Base-by-base conservation (phyloP, 768 basidiomycete species). In the Boletales sp. region DNA sequence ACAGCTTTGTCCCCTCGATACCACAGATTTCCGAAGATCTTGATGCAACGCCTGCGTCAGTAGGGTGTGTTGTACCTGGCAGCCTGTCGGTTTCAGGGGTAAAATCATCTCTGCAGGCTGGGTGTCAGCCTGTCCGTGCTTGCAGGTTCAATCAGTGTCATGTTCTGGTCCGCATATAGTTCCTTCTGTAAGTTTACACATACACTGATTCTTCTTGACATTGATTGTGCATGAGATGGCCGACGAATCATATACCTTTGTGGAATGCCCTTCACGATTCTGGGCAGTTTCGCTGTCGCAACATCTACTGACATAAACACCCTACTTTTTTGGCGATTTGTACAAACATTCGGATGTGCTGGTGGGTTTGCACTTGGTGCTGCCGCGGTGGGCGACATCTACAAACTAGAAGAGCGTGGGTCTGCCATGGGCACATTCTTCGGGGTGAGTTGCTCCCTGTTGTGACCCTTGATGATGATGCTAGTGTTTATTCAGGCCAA, bases 1-100 rank as follows among this genome's bases (percentile, higher is more conserved):
- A 80, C 0, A 80, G 80, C 1, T 89, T 91, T 62, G 74, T 88
- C 3, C 88, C 88, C 0, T 81, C 82, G 0, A 85, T 91, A 48
- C 86, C 87, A 0, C 77, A 85, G 44, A 82, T 93, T 40, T 81
- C 88, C 8, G 66, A 64, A 25, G 87, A 92, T 51, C 65, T 92
- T 10, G 42, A 77, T 21, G 73, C 84, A 0, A 78, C 86, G 0
- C 76, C 75, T 0, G 57, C 77, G 14, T 64, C 84, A 15, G 75
- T 90, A 44, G 86, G 82, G 82, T 81, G 47, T 35, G 56, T 49
- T 33, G 9, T 39, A 15, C 17, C 25, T n/a, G 14, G 19, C 2
- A 12, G 8, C 5, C 6, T 12, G 13, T 18, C 32, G 5, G 8
- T 44, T n/a, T 21, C 12, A 6, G 13, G 21, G 21, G 21, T 21